Conservation (phyloP, 2,329 filamentous ascomycete genomes). For the Aspergillus brasiliensis region DNA sequence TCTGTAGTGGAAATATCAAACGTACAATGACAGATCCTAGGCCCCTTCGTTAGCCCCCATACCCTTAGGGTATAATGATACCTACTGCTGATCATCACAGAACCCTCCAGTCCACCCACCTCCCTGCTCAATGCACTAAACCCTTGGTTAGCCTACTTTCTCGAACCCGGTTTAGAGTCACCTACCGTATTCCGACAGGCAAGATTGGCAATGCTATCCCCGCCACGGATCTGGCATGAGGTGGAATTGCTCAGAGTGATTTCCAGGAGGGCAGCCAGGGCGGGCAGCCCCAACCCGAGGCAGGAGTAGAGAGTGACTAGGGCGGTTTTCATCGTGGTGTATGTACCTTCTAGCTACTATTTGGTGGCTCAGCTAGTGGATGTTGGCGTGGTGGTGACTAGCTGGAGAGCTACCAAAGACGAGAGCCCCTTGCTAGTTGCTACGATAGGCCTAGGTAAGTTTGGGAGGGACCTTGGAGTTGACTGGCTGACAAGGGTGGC, state of each 20-base stretch:
- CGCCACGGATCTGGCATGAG: conserved; percentile 16
- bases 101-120: conserved; percentile 19
- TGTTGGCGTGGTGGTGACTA: not conserved
- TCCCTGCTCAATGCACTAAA: conserved; percentile 17
- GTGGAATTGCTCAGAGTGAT: conserved; percentile 3
- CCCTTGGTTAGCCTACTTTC: not conserved
- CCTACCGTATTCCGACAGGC: conserved; percentile 17
- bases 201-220: conserved; percentile 13
- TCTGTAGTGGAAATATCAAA: not conserved
- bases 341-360: not conserved
- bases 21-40: conserved; percentile 21
- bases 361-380: not conserved
- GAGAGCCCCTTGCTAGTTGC: too few species aligned
- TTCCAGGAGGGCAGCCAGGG: conserved; percentile 6
- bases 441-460: too few species aligned
- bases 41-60: not conserved
- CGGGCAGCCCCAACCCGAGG: not conserved
- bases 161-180: too few species aligned
- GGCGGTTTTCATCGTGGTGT: not conserved
- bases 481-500: not conserved
- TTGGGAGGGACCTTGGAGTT: too few species aligned
- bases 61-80: not conserved
- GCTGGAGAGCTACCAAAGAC: not conserved
- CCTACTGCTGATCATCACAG: conserved; percentile 19
- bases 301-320: not conserved